phyloP scores from a whole-genome alignment of 768 basidiomycete species.

The Suillus lakei region DNA sequence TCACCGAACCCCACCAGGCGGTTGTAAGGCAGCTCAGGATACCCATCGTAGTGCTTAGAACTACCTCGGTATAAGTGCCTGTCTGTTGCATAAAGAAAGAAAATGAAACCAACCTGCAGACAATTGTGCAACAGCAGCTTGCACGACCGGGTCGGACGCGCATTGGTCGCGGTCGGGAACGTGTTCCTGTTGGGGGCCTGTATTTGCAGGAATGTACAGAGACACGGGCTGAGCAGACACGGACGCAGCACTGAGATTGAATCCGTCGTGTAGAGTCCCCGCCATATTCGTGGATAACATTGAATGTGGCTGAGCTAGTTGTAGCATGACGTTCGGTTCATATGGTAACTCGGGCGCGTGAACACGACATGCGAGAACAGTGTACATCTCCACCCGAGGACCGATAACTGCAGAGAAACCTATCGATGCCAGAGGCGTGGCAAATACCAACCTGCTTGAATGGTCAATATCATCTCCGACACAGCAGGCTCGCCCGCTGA shows the following conservation, averaged over 20 bases:
- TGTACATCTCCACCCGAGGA: slow-evolving; percentile 76
- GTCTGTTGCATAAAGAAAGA: neutral
- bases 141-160: slow-evolving; percentile 71
- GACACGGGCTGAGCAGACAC: neutral
- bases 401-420: slow-evolving; percentile 64
- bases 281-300: neutral
- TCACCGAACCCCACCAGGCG: slow-evolving; percentile 85
- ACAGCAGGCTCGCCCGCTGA: slow-evolving; percentile 36
- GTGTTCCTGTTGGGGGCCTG: neutral
- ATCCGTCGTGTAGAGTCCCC: neutral
- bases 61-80: neutral
- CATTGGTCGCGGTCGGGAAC: slow-evolving; percentile 41
- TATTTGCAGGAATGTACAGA: neutral
- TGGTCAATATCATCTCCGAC: slow-evolving; percentile 3
- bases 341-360: slow-evolving; percentile 57
- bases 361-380: slow-evolving; percentile 70
- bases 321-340: slow-evolving; percentile 17
- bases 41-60: slow-evolving; percentile 55
- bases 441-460: slow-evolving; percentile 56
- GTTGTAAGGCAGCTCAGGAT: slow-evolving; percentile 78
- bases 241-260: neutral
- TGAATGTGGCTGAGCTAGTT: neutral
- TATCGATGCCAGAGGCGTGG: slow-evolving; percentile 58
- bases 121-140: slow-evolving; percentile 72
- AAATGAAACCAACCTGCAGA: slow-evolving; percentile 54